phyloP scores from a whole-genome alignment of 305 asterid genomes.

The Lippia alba region DNA sequence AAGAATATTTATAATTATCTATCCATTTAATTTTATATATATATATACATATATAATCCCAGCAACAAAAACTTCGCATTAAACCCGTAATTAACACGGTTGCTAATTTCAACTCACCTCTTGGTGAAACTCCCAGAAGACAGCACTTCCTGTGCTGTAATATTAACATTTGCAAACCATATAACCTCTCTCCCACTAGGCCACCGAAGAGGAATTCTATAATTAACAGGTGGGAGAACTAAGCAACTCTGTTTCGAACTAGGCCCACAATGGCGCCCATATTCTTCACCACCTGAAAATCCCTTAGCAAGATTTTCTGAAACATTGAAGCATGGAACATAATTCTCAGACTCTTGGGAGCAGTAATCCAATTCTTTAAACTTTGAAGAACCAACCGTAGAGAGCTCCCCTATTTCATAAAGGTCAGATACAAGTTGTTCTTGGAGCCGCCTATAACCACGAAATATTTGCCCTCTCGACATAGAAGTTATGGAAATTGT shows the following conservation, averaged over 20 bases:
- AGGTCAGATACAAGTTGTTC: slow-evolving; percentile 84
- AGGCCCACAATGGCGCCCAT: slow-evolving; percentile 70
- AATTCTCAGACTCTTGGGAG: slow-evolving; percentile 78
- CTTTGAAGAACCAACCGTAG: slow-evolving; percentile 60
- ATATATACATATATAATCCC: background rate
- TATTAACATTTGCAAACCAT: slow-evolving; percentile 95
- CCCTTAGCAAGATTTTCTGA: slow-evolving; percentile 79
- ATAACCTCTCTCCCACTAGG: slow-evolving; percentile 94
- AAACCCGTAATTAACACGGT: slow-evolving; percentile 12
- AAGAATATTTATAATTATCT: background rate
- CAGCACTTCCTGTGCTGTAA: slow-evolving; percentile 95
- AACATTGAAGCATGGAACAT: slow-evolving; percentile 88
- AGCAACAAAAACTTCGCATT: background rate
- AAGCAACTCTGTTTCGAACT: slow-evolving; percentile 69
- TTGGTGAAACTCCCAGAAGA: slow-evolving; percentile 94
- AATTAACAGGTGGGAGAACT: slow-evolving; percentile 86
- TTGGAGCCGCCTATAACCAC: slow-evolving; percentile 83
- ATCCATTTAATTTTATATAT: too few relatives aligned
- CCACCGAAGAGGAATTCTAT: slow-evolving; percentile 90
- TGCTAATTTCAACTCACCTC: slow-evolving; percentile 59
- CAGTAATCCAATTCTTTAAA: slow-evolving; percentile 80
- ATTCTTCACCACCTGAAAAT: slow-evolving; percentile 71
- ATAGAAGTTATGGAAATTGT: slow-evolving; percentile 74
- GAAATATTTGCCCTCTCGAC: slow-evolving; percentile 72
- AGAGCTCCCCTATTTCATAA: slow-evolving; percentile 83